Base-by-base conservation (phyloP, 2,329 filamentous ascomycete genomes). In the Pyricularia sp. region DNA sequence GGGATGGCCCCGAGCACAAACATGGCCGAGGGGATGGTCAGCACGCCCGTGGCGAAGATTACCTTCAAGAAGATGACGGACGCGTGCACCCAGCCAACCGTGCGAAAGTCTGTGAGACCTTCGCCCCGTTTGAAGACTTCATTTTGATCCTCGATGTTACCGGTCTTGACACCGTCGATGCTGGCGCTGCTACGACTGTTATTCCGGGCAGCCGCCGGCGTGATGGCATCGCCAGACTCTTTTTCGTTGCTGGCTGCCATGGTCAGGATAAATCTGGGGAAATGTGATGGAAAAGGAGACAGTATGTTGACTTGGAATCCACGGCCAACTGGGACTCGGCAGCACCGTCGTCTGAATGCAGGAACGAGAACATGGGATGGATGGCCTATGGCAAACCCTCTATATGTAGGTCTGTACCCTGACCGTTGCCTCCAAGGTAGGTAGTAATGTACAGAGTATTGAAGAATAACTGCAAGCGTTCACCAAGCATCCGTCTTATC, bases 1-100 rank as follows among this genome's bases (percentile, higher is more conserved):
- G 92, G 92, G 73, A 95, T 92, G 72, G 90, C 90, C 80, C 92
- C 92, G 84, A 93, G 92, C 69, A 88, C 88, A 77, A 93, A 92
- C 85, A 73, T 93, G 90, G 73, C 90, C 87, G 82, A 93, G 3
- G 70, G 70, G 63, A 71, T 71, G 33, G 65, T 91, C 69, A 92
- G 82, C 76, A 92, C 90, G 71, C 90, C 90, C 42, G 85, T 82
- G 30, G 83, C 80, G 2, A 85, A 69, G 73, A 68, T 73, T 77
- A 78, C 73, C 73, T 83, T 82, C 26, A 82, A 73, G 70, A 84
- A 83, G 67, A 84, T 82, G 63, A 84, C 78, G 0, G 80, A 79
- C 1, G 82, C 81, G 50, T 81, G 79, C 30, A 81, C 74, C 82
- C 83, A 84, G 55, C 79, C 77, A 25, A 84, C 82, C 9, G 80